A percentile compares a stretch with the other conserved stretches of the same genome.
These are phyloP conservation scores for Raddia distichophylla DNA, from an alignment of 176 grass and related monocot genomes.

Conservation along the genomic window DNA sequence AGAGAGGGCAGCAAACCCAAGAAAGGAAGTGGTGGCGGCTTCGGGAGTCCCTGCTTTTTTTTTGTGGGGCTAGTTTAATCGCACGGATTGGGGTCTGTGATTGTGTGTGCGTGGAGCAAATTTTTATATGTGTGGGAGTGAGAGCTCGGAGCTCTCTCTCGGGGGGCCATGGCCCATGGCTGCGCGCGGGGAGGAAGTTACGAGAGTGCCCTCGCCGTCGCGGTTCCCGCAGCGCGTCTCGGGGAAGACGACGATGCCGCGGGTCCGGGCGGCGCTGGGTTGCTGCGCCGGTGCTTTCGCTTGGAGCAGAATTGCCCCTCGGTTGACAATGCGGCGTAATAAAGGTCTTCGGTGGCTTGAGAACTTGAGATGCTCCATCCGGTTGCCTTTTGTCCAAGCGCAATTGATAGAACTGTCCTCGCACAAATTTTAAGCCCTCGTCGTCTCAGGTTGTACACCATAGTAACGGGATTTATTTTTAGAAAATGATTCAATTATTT, in stretches of 20 bases:
- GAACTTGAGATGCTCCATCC: too few species aligned
- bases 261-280: background rate
- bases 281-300: constrained; percentile 32
- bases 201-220: constrained; percentile 19
- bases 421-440: too few species aligned
- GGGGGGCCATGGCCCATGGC: background rate
- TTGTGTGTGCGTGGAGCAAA: constrained; percentile 49
- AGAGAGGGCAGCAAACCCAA: constrained; percentile 42
- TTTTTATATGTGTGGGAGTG: constrained; percentile 56
- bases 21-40: constrained; percentile 2
- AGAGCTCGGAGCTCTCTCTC: background rate
- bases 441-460: too few species aligned
- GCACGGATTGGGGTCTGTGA: constrained; percentile 23
- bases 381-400: too few species aligned
- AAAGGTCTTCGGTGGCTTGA: background rate
- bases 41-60: constrained; percentile 26
- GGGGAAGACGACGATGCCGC: background rate
- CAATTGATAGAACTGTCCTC: too few species aligned
- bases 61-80: constrained; percentile 34
- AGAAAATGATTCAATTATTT: too few species aligned
- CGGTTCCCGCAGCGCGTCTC: background rate
- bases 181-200: background rate
- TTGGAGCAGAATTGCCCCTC: constrained; percentile 30
- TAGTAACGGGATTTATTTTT: too few species aligned
- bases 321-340: background rate